Percentiles rank a stretch among this genome's conserved stretches.
Conservation (phyloP, 495 filamentous ascomycete genomes). For the Penicillium diatomitis region DNA sequence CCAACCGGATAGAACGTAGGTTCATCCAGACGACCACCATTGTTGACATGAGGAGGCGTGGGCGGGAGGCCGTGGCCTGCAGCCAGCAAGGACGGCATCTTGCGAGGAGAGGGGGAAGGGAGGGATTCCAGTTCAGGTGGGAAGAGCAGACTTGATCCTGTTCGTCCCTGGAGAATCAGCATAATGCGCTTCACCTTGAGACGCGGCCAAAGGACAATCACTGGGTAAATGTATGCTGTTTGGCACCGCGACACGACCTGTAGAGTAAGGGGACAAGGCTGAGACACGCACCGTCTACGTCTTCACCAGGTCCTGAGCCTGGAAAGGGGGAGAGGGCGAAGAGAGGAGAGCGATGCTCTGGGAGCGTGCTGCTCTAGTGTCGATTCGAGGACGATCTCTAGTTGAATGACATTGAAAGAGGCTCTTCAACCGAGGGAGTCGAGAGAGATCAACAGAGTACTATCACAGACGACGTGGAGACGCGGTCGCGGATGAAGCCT, state of each 20-base stretch:
- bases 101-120: conserved; percentile 9
- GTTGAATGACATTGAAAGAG: conserved; percentile 35
- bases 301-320: conserved; percentile 37
- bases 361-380: conserved; percentile 35
- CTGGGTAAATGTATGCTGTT: too few species aligned
- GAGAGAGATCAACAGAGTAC: neutral
- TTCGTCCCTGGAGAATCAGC: conserved; percentile 8
- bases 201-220: neutral
- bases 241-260: too few species aligned
- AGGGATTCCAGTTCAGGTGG: conserved; percentile 28
- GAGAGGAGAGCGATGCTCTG: conserved; percentile 31
- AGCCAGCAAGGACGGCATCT: conserved; percentile 40
- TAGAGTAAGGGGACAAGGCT: neutral
- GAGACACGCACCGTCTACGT: conserved; percentile 39
- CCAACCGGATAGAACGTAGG: conserved; percentile 32
- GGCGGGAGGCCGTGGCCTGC: conserved; percentile 38
- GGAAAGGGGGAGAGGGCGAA: conserved; percentile 21
- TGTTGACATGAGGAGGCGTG: conserved; percentile 37
- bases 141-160: conserved; percentile 23
- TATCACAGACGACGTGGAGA: too few species aligned
- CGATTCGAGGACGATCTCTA: conserved; percentile 27
- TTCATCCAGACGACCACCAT: conserved; percentile 34
- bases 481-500: too few species aligned
- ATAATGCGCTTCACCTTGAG: conserved; percentile 4
- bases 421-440: conserved; percentile 16